Conservation (phyloP, 129 eudicot species). For the Tagetes patula region DNA sequence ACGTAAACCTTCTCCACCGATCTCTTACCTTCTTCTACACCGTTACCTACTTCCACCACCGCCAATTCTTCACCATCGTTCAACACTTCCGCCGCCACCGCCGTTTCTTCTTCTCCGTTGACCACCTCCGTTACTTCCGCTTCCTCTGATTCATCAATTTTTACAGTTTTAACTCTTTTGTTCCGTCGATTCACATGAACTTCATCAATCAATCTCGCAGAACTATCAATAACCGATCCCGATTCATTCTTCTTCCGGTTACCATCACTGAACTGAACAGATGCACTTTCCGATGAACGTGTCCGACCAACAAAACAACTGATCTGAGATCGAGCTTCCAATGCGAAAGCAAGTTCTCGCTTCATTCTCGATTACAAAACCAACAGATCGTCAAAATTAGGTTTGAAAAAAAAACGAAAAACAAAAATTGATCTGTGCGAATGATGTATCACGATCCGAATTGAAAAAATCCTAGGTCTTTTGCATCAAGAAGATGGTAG, state of each 20-base stretch:
- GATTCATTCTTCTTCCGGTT: not conserved
- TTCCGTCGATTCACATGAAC: conserved; percentile 48
- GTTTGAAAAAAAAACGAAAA: conserved; percentile 14
- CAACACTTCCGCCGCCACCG: not conserved
- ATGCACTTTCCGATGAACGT: conserved; percentile 30
- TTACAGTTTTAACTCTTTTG: conserved; percentile 41
- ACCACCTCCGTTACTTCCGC: not conserved
- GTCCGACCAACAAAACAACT: conserved; percentile 45
- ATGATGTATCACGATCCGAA: not conserved
- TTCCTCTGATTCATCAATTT: conserved; percentile 21
- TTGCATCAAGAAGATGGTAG: not conserved
- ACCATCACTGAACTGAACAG: conserved; percentile 1
- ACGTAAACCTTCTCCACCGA: conserved; percentile 23
- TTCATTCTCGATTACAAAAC: conserved; percentile 37
- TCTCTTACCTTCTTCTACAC: conserved; percentile 16
- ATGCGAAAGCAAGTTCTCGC: conserved; percentile 51
- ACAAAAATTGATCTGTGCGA: conserved; percentile 13
- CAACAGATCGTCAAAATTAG: conserved; percentile 13
- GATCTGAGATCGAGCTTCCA: conserved; percentile 48
- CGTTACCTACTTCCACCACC: conserved; percentile 6
- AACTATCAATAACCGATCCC: conserved; percentile 20
- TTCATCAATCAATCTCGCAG: conserved; percentile 20
- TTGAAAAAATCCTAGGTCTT: conserved; percentile 19
- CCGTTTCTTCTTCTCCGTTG: conserved; percentile 19
- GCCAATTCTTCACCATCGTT: not conserved